These are phyloP conservation scores for Gautieria morchelliformis DNA, from an alignment of 768 basidiomycete genomes.

Conservation along the genomic window DNA sequence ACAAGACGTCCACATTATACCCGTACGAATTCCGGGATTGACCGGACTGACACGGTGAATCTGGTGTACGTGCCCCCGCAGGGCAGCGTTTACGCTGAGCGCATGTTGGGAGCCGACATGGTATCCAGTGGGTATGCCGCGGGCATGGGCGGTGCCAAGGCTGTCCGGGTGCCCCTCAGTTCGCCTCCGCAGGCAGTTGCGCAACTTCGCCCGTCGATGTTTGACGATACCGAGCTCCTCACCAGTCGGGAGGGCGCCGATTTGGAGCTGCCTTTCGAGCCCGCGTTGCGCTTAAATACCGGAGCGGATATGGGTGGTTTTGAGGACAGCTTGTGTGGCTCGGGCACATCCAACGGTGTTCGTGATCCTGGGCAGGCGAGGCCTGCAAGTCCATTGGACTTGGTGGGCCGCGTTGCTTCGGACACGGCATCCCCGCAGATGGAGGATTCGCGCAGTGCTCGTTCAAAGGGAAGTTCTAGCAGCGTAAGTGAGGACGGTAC, in stretches of 20 bases:
- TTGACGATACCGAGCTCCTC: not conserved
- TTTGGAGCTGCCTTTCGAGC: not conserved
- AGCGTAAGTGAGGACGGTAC: constrained; percentile 7
- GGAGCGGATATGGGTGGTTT: not conserved
- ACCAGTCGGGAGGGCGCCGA: not conserved
- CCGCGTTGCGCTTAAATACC: not conserved
- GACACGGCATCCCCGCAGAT: not conserved
- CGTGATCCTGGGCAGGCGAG: not conserved
- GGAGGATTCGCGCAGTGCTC: not conserved
- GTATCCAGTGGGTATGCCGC: not conserved
- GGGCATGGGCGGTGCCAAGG: not conserved
- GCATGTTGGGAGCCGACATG: not conserved
- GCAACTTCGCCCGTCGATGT: not conserved
- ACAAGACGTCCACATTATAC: constrained; percentile 21
- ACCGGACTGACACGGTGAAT: constrained; percentile 16
- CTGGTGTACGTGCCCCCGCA: constrained; percentile 9
- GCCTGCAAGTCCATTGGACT: not conserved
- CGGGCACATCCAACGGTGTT: not conserved
- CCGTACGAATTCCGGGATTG: constrained; percentile 20
- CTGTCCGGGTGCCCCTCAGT: not conserved
- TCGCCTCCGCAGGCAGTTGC: not conserved
- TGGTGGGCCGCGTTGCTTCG: not conserved
- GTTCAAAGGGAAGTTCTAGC: constrained; percentile 1
- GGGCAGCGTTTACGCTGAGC: constrained; percentile 9
- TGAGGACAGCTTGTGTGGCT: not conserved